Percentiles rank a stretch among this genome's conserved stretches.
Evolutionary conservation across 768 basidiomycete genomes (phyloP).

Genomic region (Mycena crocata): DNA sequence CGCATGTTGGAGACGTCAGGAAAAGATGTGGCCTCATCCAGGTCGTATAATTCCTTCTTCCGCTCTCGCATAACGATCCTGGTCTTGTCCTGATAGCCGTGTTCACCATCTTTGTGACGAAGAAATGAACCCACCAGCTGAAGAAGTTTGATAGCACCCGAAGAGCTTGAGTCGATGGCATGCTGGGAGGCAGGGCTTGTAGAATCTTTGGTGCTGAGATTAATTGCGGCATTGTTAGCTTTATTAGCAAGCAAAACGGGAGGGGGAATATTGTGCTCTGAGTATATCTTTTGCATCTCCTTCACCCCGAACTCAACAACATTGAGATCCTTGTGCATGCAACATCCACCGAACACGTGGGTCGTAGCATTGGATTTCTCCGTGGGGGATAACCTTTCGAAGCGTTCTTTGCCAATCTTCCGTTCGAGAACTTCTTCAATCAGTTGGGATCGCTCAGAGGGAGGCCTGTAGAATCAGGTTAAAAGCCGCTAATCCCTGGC

Average conservation of each 20-base stretch:
- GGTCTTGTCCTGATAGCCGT: neutral
- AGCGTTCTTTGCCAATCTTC: constrained; percentile 5
- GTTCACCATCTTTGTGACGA: neutral
- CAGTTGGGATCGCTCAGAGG: neutral
- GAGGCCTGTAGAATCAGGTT: neutral
- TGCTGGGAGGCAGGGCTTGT: neutral
- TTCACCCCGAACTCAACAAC: constrained; percentile 37
- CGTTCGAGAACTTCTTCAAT: neutral
- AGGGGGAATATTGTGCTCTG: neutral
- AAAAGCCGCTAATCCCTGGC: neutral
- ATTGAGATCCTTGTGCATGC: constrained; percentile 47
- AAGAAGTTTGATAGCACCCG: neutral
- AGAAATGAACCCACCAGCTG: neutral
- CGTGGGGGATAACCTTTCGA: neutral
- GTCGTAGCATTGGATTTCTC: constrained; percentile 1
- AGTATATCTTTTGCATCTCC: neutral
- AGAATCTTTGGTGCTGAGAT: neutral
- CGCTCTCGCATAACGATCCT: neutral
- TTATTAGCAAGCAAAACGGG: neutral
- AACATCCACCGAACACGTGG: constrained; percentile 43
- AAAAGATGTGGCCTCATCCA: neutral
- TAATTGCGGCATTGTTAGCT: neutral
- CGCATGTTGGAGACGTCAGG: no score
- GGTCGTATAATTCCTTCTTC: neutral
- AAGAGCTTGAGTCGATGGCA: neutral